Conservation (phyloP, 495 filamentous ascomycete genomes). For the Lasiosphaeria hispida region DNA sequence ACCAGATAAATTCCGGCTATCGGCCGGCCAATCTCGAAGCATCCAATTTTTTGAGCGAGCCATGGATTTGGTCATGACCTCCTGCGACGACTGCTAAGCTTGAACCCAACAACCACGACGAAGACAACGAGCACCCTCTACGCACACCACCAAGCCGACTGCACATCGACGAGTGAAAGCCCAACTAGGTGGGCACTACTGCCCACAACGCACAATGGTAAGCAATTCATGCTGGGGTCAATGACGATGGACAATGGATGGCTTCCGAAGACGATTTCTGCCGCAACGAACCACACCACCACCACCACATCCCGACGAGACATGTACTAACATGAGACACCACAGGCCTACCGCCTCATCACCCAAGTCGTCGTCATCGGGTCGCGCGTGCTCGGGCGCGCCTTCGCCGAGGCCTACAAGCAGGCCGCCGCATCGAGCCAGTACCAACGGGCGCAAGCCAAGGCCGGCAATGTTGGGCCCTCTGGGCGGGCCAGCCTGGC, state of each 20-base stretch:
- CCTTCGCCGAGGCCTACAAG: slow-evolving; percentile 86
- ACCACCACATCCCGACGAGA: background rate
- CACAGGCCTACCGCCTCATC: slow-evolving; percentile 90
- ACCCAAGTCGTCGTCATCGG: slow-evolving; percentile 89
- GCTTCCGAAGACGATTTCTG: no score
- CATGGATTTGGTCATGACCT: no score
- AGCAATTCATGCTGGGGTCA: background rate
- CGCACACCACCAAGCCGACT: slow-evolving; percentile 1
- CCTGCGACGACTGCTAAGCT: no score
- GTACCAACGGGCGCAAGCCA: slow-evolving; percentile 67
- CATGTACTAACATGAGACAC: background rate
- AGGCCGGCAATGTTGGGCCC: slow-evolving; percentile 43
- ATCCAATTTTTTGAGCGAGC: no score
- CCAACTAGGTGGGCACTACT: slow-evolving; percentile 21
- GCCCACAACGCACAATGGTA: slow-evolving; percentile 22
- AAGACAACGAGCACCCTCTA: slow-evolving; percentile 7
- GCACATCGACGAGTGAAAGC: slow-evolving; percentile 7
- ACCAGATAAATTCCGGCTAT: no score
- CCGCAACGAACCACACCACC: no score
- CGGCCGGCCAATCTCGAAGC: background rate
- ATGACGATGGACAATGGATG: no score
- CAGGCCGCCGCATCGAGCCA: slow-evolving; percentile 84
- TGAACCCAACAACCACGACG: no score
- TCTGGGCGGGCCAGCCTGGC: slow-evolving; percentile 48
- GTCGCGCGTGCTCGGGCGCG: slow-evolving; percentile 85